Conservation (phyloP, 768 basidiomycete species). For the Lactarius pseudohatsudake region DNA sequence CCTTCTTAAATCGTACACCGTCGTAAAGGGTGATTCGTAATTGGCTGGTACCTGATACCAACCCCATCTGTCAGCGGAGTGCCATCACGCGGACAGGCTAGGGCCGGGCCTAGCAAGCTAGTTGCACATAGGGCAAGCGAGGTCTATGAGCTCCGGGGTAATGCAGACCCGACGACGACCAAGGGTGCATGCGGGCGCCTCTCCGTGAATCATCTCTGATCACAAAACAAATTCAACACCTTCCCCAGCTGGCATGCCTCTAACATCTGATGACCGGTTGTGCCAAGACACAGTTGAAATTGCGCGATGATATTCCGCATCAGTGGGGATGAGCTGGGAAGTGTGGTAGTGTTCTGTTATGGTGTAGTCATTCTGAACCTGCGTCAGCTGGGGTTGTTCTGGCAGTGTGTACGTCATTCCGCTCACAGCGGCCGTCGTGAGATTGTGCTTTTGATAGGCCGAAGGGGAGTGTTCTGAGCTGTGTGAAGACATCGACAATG, state of each 20-base stretch:
- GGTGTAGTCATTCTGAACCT: not conserved
- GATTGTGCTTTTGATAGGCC: slow-evolving; percentile 21
- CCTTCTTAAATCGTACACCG: slow-evolving; percentile 5
- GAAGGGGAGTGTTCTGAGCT: slow-evolving; percentile 26
- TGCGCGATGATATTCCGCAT: slow-evolving; percentile 10
- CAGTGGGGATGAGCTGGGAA: slow-evolving; percentile 5
- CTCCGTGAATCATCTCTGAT: not conserved
- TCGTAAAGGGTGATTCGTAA: slow-evolving; percentile 7
- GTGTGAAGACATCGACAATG: slow-evolving; percentile 27
- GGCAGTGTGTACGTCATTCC: slow-evolving; percentile 13
- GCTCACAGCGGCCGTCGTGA: slow-evolving; percentile 4
- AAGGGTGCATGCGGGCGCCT: slow-evolving; percentile 6
- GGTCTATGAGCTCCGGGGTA: slow-evolving; percentile 7
- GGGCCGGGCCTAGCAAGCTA: slow-evolving; percentile 1
- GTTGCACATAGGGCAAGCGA: slow-evolving; percentile 2
- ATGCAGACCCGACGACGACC: not conserved
- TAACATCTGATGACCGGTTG: slow-evolving; percentile 7
- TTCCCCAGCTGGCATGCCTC: slow-evolving; percentile 12
- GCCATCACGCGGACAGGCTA: slow-evolving; percentile 1
- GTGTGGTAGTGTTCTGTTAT: slow-evolving; percentile 13
- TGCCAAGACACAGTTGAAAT: slow-evolving; percentile 18
- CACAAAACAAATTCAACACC: slow-evolving; percentile 17
- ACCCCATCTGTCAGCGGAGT: slow-evolving; percentile 14
- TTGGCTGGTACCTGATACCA: slow-evolving; percentile 13
- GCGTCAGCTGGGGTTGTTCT: slow-evolving; percentile 14